Evolutionary conservation across 208 protist genomes (phyloP), one percentile per base, ranked within the genome.

Genomic region (Phytomonas sp.): DNA sequence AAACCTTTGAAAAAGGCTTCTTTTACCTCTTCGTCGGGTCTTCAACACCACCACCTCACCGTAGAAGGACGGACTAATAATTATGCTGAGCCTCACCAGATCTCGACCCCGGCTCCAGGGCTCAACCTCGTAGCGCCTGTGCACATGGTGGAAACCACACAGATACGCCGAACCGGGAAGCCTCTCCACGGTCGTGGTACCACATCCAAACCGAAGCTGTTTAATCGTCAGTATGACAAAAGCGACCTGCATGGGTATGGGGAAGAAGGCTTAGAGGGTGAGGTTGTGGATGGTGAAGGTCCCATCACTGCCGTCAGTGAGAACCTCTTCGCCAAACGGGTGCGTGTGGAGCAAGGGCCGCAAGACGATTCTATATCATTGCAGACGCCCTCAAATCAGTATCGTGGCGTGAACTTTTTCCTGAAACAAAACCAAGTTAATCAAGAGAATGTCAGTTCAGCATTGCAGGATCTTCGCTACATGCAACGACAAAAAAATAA

Each of bases 51-150:
- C 45, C 45, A 56, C 6, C 83, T 94, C 11, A 87, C 86, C n/a
- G 76, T 95, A 61, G 86, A 92, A 31, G 72, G 82, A 3, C 80
- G 83, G 33, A 74, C 83, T 29, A 95, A 95, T 76, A 95, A 95
- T 77, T 95, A 95, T 78, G 80, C 75, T 71, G 68, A 75, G 31
- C 91, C 91, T 40, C 91, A 95, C 71, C 71, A 29, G 71, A 79
- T 42, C 70, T 70, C 36, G 49, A 73, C 75, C 40, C 68, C 78
- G 30, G 78, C 71, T 0, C 76, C 76, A 62, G 75, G 65, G 29
- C 81, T 78, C 61, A 86, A 71, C 1, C 82, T 95, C 26, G 74
- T 83, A 67, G 71, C 82, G 26, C 78, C 82, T 72, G 79, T 95
- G 66, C 74, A 76, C 30, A 83, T 91, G 65, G 37, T 78, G n/a